Evolutionary conservation across 179 eudicot species (phyloP).

Genomic region (Amaranthus tricolor): DNA sequence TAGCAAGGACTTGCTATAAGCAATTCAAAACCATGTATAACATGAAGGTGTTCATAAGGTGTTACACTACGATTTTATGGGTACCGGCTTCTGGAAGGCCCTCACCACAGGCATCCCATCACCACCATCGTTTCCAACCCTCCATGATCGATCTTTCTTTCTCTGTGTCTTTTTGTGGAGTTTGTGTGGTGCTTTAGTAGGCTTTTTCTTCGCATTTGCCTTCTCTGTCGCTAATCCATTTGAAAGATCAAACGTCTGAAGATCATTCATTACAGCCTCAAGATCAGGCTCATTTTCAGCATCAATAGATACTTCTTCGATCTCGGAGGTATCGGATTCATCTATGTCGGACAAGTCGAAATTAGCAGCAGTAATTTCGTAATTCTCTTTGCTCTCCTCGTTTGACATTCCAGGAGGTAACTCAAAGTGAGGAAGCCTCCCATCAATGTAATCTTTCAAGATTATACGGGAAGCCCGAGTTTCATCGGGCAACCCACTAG

Average conservation of each 20-base stretch:
- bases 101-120: constrained; percentile 81
- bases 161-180: constrained; percentile 82
- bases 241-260: constrained; percentile 65
- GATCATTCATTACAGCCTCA: constrained; percentile 61
- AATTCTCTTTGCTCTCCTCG: constrained; percentile 27
- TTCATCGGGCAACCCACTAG: constrained; percentile 91
- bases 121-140: constrained; percentile 59
- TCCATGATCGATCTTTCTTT: constrained; percentile 89
- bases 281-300: constrained; percentile 33
- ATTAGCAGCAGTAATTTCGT: constrained; percentile 5
- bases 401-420: constrained; percentile 64
- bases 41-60: background rate
- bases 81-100: constrained; percentile 69
- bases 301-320: constrained; percentile 33
- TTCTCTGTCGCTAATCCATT: constrained; percentile 53
- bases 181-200: constrained; percentile 58
- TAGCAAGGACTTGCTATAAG: background rate
- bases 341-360: constrained; percentile 30
- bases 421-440: constrained; percentile 79
- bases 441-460: constrained; percentile 88
- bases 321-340: constrained; percentile 53
- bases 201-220: constrained; percentile 42
- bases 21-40: background rate
- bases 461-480: constrained; percentile 79
- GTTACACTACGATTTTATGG: constrained; percentile 23